These are phyloP conservation scores for Posidonia oceanica DNA, from an alignment of 116 monocot genomes.

Conservation along the genomic window DNA sequence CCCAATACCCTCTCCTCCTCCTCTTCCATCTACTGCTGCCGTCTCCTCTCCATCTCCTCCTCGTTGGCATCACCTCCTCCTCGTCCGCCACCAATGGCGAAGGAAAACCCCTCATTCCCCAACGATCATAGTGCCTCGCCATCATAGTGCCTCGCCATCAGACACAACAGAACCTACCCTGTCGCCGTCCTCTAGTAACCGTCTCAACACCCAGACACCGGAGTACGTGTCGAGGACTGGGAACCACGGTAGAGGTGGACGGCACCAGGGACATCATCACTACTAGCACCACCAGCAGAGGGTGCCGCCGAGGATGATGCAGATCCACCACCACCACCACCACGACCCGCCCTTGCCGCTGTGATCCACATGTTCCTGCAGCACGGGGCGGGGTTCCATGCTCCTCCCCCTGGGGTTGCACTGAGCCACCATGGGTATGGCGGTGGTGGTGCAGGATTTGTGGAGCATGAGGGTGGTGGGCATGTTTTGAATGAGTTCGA, in stretches of 20 bases:
- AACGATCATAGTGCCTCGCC: not conserved
- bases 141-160: not conserved
- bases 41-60: no score
- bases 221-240: conserved; percentile 50
- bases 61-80: no score
- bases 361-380: conserved; percentile 20
- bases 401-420: not conserved
- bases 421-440: not conserved
- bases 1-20: no score
- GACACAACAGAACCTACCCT: no score
- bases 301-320: conserved; percentile 17
- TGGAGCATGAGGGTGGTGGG: conserved; percentile 22
- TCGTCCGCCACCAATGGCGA: not conserved
- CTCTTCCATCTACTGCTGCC: no score
- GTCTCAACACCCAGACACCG: conserved; percentile 54
- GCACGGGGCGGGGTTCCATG: conserved; percentile 11
- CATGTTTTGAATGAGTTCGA: conserved; percentile 5
- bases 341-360: conserved; percentile 6
- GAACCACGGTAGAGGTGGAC: not conserved
- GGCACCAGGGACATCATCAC: not conserved
- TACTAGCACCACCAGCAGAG: not conserved
- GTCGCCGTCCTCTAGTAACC: conserved; percentile 29
- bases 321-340: conserved; percentile 18
- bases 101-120: not conserved
- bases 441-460: conserved; percentile 10